A percentile compares a stretch with the other conserved stretches of the same genome.
phyloP scores from a whole-genome alignment of 139 green algal species.

The Monoraphidium neglectum region DNA sequence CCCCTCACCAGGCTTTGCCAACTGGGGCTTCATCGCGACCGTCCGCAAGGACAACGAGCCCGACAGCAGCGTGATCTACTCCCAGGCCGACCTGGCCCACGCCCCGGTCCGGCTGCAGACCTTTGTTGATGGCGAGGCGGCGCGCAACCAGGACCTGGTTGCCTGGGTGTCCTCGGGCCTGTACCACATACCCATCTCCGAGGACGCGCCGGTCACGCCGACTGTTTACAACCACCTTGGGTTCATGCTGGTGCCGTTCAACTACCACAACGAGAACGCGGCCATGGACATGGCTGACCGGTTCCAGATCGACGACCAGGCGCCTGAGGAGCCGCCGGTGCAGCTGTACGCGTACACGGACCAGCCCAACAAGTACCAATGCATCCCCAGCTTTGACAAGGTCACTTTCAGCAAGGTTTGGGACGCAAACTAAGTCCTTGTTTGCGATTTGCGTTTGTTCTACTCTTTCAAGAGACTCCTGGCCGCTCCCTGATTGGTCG shows the following conservation, averaged over 20 bases:
- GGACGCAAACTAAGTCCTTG: too few relatives aligned
- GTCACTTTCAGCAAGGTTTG: too few relatives aligned
- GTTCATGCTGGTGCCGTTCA: conserved; percentile 18
- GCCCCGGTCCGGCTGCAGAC: conserved; percentile 1
- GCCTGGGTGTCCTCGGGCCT: conserved; percentile 28
- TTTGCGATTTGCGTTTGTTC: too few relatives aligned
- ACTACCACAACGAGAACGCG: conserved; percentile 16
- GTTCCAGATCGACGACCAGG: too few relatives aligned
- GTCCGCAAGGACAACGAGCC: conserved; percentile 21
- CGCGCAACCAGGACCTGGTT: conserved; percentile 26
- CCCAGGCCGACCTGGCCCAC: conserved; percentile 15
- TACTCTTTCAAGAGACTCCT: too few relatives aligned
- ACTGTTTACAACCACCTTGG: background rate
- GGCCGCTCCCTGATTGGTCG: too few relatives aligned
- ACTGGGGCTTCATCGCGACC: conserved; percentile 21
- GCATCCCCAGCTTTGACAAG: too few relatives aligned
- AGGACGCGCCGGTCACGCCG: conserved; percentile 38
- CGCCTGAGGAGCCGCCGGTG: too few relatives aligned
- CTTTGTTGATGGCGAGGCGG: conserved; percentile 14
- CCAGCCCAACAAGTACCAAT: too few relatives aligned
- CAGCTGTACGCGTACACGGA: too few relatives aligned
- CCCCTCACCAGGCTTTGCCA: conserved; percentile 19
- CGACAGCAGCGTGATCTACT: conserved; percentile 24
- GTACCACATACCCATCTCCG: conserved; percentile 31
- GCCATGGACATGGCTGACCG: conserved; percentile 5